Base-by-base conservation (phyloP, 257 asterid genomes). In the Nicotiana attenuata region DNA sequence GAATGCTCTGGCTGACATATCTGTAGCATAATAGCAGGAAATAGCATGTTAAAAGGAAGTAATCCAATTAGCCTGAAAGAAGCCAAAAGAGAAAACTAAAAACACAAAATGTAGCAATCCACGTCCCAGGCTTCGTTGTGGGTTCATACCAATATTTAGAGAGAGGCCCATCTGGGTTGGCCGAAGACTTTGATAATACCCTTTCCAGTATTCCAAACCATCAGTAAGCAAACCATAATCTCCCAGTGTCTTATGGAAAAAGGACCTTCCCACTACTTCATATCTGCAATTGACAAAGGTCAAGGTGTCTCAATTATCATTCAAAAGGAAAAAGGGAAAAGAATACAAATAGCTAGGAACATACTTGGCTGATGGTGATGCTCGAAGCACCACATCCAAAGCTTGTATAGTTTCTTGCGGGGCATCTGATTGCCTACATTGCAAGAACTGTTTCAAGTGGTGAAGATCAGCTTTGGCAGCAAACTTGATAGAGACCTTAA, bases 161-260 rank as follows among this genome's bases (percentile, higher is more conserved):
- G 99, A 92, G 1, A 93, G 90, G 0, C 99, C 99, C 97, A 95
- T 95, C 83, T 95, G 99, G 5, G 97, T 90, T 9, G 97, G 98
- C 2, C 98, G 92, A 3, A 95, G 90, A 41, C 98, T 93, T 76
- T 93, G 98, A 68, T 92, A 95, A 77, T 88, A 95, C 0, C 99
- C 98, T 82, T 83, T 90, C 97, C 97, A 95, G 50, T 91, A 91
- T 19, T 90, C 88, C 1, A 93, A 10, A 7, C 99, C 97, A 71
- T 87, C 88, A 0, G 93, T 92, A 20, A 93, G 97, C 28, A 65
- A 64, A 13, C 93, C 98, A 1, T 0, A 0, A 0, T 0, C n/a
- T 1, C 93, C 99, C 85, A 93, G 78, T 0, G 3, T 0, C 0
- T 86, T 85, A 69, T 59, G 2, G 84, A 92, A 95, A 82, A 95